Base-by-base conservation (phyloP, 2,329 filamentous ascomycete genomes). In the Balansia obtecta region DNA sequence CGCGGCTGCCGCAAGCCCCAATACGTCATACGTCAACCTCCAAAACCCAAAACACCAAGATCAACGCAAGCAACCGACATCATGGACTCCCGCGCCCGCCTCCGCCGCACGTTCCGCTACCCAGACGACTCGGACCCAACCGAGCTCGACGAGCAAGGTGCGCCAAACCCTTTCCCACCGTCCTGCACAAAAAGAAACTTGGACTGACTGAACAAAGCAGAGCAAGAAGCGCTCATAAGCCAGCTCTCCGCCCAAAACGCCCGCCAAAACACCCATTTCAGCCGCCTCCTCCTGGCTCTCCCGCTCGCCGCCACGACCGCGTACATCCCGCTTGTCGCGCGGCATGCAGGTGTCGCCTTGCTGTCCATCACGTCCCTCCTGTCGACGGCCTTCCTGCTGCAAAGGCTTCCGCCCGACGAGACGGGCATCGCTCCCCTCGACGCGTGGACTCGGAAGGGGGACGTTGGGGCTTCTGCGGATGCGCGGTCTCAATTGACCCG, bases 21-120 rank as follows among this genome's bases (percentile, higher is more conserved):
- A n/a, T n/a, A n/a, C n/a, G n/a, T n/a, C n/a, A n/a, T n/a, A n/a
- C n/a, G n/a, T n/a, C n/a, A n/a, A n/a, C n/a, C n/a, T n/a, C n/a
- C n/a, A n/a, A n/a, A n/a, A n/a, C n/a, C n/a, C n/a, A n/a, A 22
- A 27, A 27, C 27, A 27, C 27, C 27, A 27, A 8, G 7, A 6
- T 27, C 7, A 27, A 27, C 27, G 4, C 2, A 27, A 27, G 8
- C 27, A 22, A 22, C 4, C 8, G 4, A 27, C 27, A 47, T 20
- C 37, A 50, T 48, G 45, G 53, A 56, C 49, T 59, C 71, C 0
- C 65, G 66, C 40, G 71, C 85, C 48, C 82, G 86, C 55, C 71
- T 93, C 43, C 83, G 89, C 60, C 84, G 78, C 59, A 84, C 86
- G 9, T 93, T 94, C 68, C 79, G 77, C 53, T 93, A 91, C 68